Evolutionary conservation across 2,329 filamentous ascomycete species (phyloP).

Genomic region (Hortaea werneckii): DNA sequence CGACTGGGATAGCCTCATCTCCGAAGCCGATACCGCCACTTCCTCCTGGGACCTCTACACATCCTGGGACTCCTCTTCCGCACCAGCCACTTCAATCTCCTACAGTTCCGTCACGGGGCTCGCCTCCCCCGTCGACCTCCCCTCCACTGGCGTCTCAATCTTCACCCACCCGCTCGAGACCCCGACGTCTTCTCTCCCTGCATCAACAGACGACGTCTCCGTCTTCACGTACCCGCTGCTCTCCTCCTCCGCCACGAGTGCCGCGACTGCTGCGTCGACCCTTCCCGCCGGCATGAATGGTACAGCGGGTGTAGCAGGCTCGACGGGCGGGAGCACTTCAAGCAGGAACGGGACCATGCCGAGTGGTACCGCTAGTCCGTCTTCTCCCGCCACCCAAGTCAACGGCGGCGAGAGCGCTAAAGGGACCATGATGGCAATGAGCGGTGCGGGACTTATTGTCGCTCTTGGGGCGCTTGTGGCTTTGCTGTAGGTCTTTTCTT

Average conservation of each 20-base stretch:
- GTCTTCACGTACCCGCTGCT: no score
- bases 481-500: slow-evolving; percentile 6
- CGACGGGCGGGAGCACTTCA: not conserved
- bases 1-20: slow-evolving; percentile 5
- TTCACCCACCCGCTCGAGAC: not conserved
- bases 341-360: slow-evolving; percentile 5
- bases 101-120: not conserved
- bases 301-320: not conserved
- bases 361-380: slow-evolving; percentile 1
- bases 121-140: not conserved
- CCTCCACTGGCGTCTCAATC: not conserved
- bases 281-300: not conserved
- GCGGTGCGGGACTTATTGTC: slow-evolving; percentile 5
- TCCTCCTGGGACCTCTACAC: slow-evolving; percentile 11
- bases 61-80: slow-evolving; percentile 3
- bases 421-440: slow-evolving; percentile 3
- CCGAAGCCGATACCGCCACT: slow-evolving; percentile 5
- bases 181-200: not conserved
- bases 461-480: slow-evolving; percentile 8
- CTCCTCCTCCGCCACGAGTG: not conserved
- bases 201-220: no score
- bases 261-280: not conserved
- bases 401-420: slow-evolving; percentile 2
- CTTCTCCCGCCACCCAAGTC: slow-evolving; percentile 3
- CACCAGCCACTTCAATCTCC: not conserved